Percentiles rank a stretch among this genome's conserved stretches.
These are phyloP conservation scores for Biscogniauxia sp. DNA, from an alignment of 2,329 filamentous ascomycete species.

Conservation along the genomic window DNA sequence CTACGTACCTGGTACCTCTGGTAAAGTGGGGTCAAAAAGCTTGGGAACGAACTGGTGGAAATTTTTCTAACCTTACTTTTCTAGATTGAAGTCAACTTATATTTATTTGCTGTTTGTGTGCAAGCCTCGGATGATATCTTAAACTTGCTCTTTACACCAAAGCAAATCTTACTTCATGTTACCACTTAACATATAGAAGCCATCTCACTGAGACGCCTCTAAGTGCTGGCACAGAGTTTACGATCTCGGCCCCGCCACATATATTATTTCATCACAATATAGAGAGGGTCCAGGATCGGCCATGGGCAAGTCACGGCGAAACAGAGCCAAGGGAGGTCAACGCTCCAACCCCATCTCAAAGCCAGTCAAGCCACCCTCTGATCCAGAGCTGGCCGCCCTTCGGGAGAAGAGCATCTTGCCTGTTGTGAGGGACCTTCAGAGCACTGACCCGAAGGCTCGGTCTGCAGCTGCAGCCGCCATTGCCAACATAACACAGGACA, in stretches of 20 bases:
- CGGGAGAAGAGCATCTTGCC: slow-evolving; percentile 63
- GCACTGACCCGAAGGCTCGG: slow-evolving; percentile 57
- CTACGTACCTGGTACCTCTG: background rate
- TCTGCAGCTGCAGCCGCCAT: slow-evolving; percentile 58
- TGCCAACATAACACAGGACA: slow-evolving; percentile 60
- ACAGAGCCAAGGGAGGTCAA: slow-evolving; percentile 45
- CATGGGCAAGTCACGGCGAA: slow-evolving; percentile 62
- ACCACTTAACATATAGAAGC: too few relatives aligned
- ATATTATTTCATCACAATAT: background rate
- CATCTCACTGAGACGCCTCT: too few relatives aligned
- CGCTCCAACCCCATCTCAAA: slow-evolving; percentile 57
- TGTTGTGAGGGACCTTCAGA: slow-evolving; percentile 58
- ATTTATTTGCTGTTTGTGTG: background rate
- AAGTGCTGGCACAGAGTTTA: too few relatives aligned
- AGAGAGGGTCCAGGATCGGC: slow-evolving; percentile 11
- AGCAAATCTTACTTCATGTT: too few relatives aligned
- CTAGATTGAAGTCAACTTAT: background rate
- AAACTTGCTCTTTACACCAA: too few relatives aligned
- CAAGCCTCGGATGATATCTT: too few relatives aligned
- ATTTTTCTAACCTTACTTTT: slow-evolving; percentile 2
- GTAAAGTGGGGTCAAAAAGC: background rate
- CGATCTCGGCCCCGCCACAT: too few relatives aligned
- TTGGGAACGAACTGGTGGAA: slow-evolving; percentile 7
- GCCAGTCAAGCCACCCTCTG: slow-evolving; percentile 57
- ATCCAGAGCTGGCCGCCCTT: slow-evolving; percentile 62